Evolutionary conservation across 306 rosid genomes (phyloP).

Genomic region (Boehmeria nivea): DNA sequence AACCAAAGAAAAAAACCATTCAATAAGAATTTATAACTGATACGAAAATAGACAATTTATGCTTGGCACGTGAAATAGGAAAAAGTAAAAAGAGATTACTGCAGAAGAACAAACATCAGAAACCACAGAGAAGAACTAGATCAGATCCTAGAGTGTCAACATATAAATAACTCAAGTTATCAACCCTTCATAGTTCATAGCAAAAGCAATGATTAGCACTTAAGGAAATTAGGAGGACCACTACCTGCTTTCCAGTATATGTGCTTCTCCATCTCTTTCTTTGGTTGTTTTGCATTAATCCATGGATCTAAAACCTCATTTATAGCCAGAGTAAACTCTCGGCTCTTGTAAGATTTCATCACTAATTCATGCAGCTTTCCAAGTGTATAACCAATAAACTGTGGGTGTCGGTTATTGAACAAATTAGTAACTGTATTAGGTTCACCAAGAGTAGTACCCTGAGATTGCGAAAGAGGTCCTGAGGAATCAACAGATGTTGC

Average conservation of each 20-base stretch:
- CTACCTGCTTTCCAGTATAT: constrained; percentile 84
- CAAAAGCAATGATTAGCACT: not conserved
- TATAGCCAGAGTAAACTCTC: constrained; percentile 93
- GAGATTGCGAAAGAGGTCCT: constrained; percentile 30
- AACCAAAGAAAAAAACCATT: too few species aligned
- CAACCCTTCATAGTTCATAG: not conserved
- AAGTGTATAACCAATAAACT: constrained; percentile 80
- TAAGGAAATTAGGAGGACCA: constrained; percentile 4
- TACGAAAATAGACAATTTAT: too few species aligned
- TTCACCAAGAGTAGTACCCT: constrained; percentile 24
- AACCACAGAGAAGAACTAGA: too few species aligned
- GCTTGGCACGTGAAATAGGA: too few species aligned
- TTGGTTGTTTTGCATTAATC: constrained; percentile 92
- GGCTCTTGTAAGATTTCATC: constrained; percentile 87
- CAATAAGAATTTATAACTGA: too few species aligned
- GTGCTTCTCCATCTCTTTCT: constrained; percentile 82
- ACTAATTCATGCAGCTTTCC: constrained; percentile 93
- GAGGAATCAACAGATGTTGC: constrained; percentile 35
- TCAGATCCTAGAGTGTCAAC: not conserved
- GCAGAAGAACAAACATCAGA: too few species aligned
- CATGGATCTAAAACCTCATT: constrained; percentile 97
- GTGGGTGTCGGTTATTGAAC: constrained; percentile 64
- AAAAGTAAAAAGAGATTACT: too few species aligned
- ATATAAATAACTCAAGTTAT: constrained; percentile 3
- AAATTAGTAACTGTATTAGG: constrained; percentile 19